Percentiles rank a stretch among this genome's conserved stretches.
Evolutionary conservation across 352 stramenopile species (phyloP).

Genomic region (Pythium coloratum): DNA sequence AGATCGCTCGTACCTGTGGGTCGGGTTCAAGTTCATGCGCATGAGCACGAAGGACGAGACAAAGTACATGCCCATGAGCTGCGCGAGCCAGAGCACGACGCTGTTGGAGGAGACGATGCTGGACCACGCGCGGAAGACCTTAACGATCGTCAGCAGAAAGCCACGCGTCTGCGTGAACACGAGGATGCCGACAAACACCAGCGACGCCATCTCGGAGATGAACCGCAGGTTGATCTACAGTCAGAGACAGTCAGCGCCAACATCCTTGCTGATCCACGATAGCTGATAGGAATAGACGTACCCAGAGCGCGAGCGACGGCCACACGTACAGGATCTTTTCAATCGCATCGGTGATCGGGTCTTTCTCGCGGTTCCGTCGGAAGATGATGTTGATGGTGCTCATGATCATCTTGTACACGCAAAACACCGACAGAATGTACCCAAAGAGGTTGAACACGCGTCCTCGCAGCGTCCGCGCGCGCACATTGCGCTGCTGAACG

Average conservation of each 20-base stretch:
- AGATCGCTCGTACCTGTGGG: slow-evolving; percentile 48
- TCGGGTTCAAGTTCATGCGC: slow-evolving; percentile 81
- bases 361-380: slow-evolving; percentile 74
- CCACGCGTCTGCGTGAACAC: slow-evolving; percentile 83
- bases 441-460: slow-evolving; percentile 83
- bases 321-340: slow-evolving; percentile 85
- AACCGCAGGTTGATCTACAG: slow-evolving; percentile 74
- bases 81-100: slow-evolving; percentile 77
- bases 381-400: slow-evolving; percentile 84
- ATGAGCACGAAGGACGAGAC: slow-evolving; percentile 88
- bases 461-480: slow-evolving; percentile 62
- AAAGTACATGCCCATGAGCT: slow-evolving; percentile 90
- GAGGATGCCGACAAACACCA: slow-evolving; percentile 77
- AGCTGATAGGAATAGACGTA: slow-evolving; percentile 19
- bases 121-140: slow-evolving; percentile 81
- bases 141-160: slow-evolving; percentile 74
- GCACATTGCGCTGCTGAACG: slow-evolving; percentile 51
- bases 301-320: slow-evolving; percentile 67
- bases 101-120: slow-evolving; percentile 84
- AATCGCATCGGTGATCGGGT: slow-evolving; percentile 78
- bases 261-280: background rate
- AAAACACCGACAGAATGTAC: slow-evolving; percentile 77
- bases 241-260: background rate
- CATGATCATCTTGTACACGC: slow-evolving; percentile 88
- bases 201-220: slow-evolving; percentile 75